A percentile compares a stretch with the other conserved stretches of the same genome.
These are phyloP conservation scores for Przewalskia tangutica DNA, from an alignment of 257 asterid genomes.

Conservation along the genomic window DNA sequence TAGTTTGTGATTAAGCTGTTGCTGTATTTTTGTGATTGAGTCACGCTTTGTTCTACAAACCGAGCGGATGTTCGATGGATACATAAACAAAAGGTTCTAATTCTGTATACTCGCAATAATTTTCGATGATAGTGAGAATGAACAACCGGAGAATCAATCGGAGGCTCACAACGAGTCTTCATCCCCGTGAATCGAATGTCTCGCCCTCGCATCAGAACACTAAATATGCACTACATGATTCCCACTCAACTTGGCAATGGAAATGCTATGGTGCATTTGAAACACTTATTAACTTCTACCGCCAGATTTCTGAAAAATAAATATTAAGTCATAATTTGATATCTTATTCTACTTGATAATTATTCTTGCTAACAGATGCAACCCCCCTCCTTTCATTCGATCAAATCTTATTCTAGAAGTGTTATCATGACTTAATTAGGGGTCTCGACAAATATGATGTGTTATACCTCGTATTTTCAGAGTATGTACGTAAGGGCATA, in stretches of 20 bases:
- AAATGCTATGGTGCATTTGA: slow-evolving; percentile 42
- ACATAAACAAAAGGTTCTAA: neutral
- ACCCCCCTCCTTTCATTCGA: neutral
- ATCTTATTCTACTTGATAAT: neutral
- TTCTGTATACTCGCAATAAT: neutral
- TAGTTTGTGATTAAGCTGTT: too few species aligned
- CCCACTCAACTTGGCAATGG: slow-evolving; percentile 61
- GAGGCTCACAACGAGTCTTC: slow-evolving; percentile 38
- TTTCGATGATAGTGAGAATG: slow-evolving; percentile 53
- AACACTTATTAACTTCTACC: neutral
- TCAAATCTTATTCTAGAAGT: neutral
- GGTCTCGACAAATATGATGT: neutral
- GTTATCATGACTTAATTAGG: neutral
- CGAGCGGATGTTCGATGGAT: too few species aligned
- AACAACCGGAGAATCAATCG: slow-evolving; percentile 48
- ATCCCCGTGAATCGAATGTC: slow-evolving; percentile 43
- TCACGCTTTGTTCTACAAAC: too few species aligned
- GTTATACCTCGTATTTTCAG: too few species aligned
- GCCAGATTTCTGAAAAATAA: neutral
- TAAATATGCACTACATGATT: slow-evolving; percentile 40
- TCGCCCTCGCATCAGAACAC: slow-evolving; percentile 40
- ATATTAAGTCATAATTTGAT: neutral
- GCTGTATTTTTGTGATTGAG: too few species aligned
- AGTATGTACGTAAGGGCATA: too few species aligned
- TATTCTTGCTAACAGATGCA: neutral